phyloP scores from a whole-genome alignment of 2,329 filamentous ascomycete genomes.

The Aureobasidium sp. region DNA sequence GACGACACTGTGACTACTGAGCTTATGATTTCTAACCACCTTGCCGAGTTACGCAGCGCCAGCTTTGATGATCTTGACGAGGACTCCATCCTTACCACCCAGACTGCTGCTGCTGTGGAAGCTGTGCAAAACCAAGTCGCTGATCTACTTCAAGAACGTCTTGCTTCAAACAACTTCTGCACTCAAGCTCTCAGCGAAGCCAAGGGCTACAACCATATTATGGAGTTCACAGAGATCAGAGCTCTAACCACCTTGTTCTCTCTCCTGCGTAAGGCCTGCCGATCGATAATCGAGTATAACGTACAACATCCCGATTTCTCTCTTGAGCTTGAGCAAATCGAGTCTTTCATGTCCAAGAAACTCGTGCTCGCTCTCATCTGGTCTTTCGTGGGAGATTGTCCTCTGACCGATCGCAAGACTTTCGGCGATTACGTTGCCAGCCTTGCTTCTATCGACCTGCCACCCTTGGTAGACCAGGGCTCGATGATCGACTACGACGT shows the following conservation, averaged over 20 bases:
- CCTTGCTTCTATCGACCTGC: slow-evolving; percentile 77
- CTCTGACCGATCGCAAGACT: slow-evolving; percentile 72
- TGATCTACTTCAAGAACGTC: slow-evolving; percentile 63
- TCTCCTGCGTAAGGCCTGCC: slow-evolving; percentile 84
- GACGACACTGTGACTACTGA: slow-evolving; percentile 88
- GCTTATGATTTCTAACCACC: slow-evolving; percentile 90
- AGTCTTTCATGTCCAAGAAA: slow-evolving; percentile 87
- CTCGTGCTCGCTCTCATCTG: slow-evolving; percentile 85
- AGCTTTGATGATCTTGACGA: slow-evolving; percentile 95
- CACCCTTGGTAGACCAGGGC: slow-evolving; percentile 44
- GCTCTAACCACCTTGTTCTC: slow-evolving; percentile 92
- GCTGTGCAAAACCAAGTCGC: slow-evolving; percentile 74
- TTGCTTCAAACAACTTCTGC: slow-evolving; percentile 75
- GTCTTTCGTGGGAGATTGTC: slow-evolving; percentile 93
- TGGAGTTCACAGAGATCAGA: slow-evolving; percentile 91
- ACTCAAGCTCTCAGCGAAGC: slow-evolving; percentile 68
- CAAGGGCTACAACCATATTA: slow-evolving; percentile 80
- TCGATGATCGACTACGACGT: slow-evolving; percentile 97
- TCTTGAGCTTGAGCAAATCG: slow-evolving; percentile 79
- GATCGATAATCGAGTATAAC: slow-evolving; percentile 93
- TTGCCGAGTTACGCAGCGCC: slow-evolving; percentile 70
- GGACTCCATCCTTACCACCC: slow-evolving; percentile 68
- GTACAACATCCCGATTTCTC: slow-evolving; percentile 89
- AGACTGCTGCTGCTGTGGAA: slow-evolving; percentile 52
- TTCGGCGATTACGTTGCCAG: slow-evolving; percentile 81